Conservation (phyloP, 2,329 filamentous ascomycete species). For the Apiospora saccharicola region DNA sequence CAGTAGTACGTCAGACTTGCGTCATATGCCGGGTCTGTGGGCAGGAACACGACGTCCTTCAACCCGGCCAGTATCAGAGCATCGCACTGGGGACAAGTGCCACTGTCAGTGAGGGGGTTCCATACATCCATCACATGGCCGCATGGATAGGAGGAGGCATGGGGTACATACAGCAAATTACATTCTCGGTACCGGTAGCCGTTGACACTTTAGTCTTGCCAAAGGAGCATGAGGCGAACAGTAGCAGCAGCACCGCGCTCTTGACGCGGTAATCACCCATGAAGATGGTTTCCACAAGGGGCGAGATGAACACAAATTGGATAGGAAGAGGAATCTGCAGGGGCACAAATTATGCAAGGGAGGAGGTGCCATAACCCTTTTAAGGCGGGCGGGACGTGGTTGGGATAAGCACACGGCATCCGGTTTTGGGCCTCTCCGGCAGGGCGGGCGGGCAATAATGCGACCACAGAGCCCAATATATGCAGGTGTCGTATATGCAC, state of each 20-base stretch:
- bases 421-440: not conserved
- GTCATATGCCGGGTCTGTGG: constrained; percentile 20
- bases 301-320: not conserved
- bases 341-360: not conserved
- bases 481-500: not conserved
- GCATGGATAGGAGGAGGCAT: not conserved
- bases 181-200: not conserved
- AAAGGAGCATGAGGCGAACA: not conserved
- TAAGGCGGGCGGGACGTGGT: not conserved
- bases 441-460: not conserved
- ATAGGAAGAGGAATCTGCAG: not conserved
- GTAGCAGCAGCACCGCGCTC: not conserved
- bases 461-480: not conserved
- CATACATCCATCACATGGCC: not conserved
- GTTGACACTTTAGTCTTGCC: not conserved
- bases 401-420: not conserved
- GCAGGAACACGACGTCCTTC: constrained; percentile 4
- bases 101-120: not conserved
- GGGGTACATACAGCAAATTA: not conserved
- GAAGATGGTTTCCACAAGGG: not conserved
- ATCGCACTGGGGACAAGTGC: not conserved
- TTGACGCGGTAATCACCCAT: not conserved
- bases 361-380: not conserved
- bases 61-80: not conserved
- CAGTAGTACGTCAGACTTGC: constrained; percentile 22